Base-by-base conservation (phyloP, 495 filamentous ascomycete species). In the Podospora bellae-mahoneyi region DNA sequence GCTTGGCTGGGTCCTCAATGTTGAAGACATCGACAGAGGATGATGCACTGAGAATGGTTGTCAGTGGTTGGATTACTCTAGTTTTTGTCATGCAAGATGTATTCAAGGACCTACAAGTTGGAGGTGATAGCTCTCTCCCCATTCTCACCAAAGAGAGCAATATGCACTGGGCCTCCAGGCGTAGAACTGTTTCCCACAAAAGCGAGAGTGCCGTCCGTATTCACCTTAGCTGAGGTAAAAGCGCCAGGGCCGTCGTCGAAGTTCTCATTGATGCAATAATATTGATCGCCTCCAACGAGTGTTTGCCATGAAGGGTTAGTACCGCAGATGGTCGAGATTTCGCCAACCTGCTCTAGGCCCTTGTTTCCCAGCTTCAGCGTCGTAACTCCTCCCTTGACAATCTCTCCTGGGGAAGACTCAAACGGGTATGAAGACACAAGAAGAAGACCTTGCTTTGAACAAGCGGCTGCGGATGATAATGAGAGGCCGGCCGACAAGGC, bases 231-330 rank as follows among this genome's bases (percentile, higher is more conserved):
- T 23, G 79, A 75, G 28, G 77, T 72, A 44, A 87, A 74, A n/a
- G 76, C 70, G 30, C 84, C 84, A 56, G 78, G 77, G 7, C 74
- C 71, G 39, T 66, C 64, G 39, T 30, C 64, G 66, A 81, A 75
- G 30, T 76, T 81, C 76, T 91, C 89, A 64, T 90, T 84, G 34
- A 86, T 75, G 77, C 87, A 89, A 79, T 89, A 91, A 26, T 91
- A 76, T 15, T 83, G 76, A 7, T 77, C 73, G 27, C 82, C 78
- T 53, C 74, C 67, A 75, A 80, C 86, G 44, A 86, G 80, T 5
- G 83, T 82, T 62, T 90, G 71, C 86, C 86, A 90, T 54, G 85
- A 84, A 18, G 89, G 86, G 71, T 85, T 83, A 20, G 78, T 72
- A 10, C 82, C 85, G 77, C 87, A 89, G 58, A 77, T 78, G 75